phyloP scores from a whole-genome alignment of 73 alveolate genomes.

The Uronychia setigera region DNA sequence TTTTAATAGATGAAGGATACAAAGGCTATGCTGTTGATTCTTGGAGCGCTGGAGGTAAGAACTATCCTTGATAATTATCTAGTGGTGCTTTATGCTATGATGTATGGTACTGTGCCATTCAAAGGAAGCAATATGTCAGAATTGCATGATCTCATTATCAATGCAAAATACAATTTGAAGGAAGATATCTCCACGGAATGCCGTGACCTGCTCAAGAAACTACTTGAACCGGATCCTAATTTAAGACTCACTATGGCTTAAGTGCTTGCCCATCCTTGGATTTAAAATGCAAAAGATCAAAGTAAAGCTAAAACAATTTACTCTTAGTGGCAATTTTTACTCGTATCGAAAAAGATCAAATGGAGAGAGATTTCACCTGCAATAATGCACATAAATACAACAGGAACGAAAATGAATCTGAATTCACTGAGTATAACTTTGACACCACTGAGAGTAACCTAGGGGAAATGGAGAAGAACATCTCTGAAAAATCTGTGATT shows the following conservation, averaged over 20 bases:
- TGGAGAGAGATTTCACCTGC: constrained; percentile 56
- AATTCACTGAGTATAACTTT: constrained; percentile 53
- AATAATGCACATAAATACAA: constrained; percentile 58
- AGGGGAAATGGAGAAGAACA: constrained; percentile 50
- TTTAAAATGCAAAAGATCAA: constrained; percentile 37
- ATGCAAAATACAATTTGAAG: constrained; percentile 44
- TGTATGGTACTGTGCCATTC: constrained; percentile 73
- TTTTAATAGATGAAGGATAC: constrained; percentile 64
- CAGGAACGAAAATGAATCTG: constrained; percentile 30
- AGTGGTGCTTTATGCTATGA: constrained; percentile 67
- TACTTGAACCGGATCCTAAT: constrained; percentile 67
- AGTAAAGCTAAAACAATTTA: no score
- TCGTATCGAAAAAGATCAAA: constrained; percentile 45
- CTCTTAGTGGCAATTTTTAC: constrained; percentile 34
- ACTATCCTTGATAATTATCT: background rate
- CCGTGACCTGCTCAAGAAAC: constrained; percentile 64
- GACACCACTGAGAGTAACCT: constrained; percentile 32
- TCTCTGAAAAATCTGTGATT: constrained; percentile 76
- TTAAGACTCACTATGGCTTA: constrained; percentile 65
- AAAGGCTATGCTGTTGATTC: constrained; percentile 67
- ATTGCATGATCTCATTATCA: constrained; percentile 63
- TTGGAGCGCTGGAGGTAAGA: constrained; percentile 67
- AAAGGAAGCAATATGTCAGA: constrained; percentile 65
- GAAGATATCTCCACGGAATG: constrained; percentile 59
- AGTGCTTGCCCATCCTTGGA: constrained; percentile 78